Conservation (phyloP, 352 stramenopile genomes). For the Lagenidium giganteum region DNA sequence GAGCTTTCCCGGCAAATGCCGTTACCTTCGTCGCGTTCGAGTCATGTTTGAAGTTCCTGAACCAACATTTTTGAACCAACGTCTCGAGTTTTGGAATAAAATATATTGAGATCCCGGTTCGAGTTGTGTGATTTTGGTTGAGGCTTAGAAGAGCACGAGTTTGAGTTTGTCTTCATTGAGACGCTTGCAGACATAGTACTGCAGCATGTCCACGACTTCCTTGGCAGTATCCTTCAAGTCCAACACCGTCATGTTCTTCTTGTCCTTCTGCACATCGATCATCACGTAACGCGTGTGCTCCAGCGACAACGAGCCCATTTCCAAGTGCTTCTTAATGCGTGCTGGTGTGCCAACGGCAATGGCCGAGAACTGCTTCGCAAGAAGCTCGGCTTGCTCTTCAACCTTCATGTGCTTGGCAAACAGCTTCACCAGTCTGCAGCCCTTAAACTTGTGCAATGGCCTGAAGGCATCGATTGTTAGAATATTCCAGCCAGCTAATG, state of each 20-base stretch:
- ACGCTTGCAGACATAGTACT: slow-evolving; percentile 49
- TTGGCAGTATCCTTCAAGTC: slow-evolving; percentile 67
- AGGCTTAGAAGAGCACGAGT: slow-evolving; percentile 48
- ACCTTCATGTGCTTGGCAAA: slow-evolving; percentile 91
- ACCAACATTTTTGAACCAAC: slow-evolving; percentile 54
- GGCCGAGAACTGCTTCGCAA: slow-evolving; percentile 48
- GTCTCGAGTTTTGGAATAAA: too few relatives aligned
- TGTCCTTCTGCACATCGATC: slow-evolving; percentile 72
- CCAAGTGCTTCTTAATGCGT: slow-evolving; percentile 60
- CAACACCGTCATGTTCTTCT: slow-evolving; percentile 67
- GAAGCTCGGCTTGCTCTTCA: slow-evolving; percentile 74
- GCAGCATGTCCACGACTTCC: slow-evolving; percentile 58
- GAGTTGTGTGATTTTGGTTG: slow-evolving; percentile 5
- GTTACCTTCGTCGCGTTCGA: slow-evolving; percentile 76
- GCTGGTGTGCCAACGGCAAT: slow-evolving; percentile 64
- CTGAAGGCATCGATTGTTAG: too few relatives aligned
- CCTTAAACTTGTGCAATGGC: slow-evolving; percentile 63
- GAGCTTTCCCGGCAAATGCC: slow-evolving; percentile 60
- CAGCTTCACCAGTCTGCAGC: slow-evolving; percentile 87
- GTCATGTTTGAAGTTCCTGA: slow-evolving; percentile 53
- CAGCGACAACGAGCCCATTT: slow-evolving; percentile 51
- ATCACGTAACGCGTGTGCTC: slow-evolving; percentile 60
- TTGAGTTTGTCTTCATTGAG: slow-evolving; percentile 47
- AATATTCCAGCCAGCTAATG: slow-evolving; percentile 27
- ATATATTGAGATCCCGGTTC: slow-evolving; percentile 1